Evolutionary conservation across 169 alveolate species (phyloP).

Genomic region (Cryptosporidium felis): DNA sequence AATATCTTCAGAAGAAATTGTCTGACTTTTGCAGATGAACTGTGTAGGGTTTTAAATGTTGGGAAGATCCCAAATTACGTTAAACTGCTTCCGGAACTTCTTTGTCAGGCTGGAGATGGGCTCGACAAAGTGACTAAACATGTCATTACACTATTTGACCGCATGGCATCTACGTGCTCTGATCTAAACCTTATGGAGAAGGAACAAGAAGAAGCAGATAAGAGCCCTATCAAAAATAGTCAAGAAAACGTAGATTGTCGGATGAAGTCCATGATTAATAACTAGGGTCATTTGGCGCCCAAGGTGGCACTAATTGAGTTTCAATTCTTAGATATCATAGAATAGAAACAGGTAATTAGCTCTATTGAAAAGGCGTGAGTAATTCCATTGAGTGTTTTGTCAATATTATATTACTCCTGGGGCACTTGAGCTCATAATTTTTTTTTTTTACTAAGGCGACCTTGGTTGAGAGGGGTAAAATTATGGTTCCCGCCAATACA

Average conservation of each 20-base stretch:
- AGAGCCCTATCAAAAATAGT: background rate
- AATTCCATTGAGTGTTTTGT: too few species aligned
- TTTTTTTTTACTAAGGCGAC: too few species aligned
- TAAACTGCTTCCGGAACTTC: constrained; percentile 46
- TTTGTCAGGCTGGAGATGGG: constrained; percentile 68
- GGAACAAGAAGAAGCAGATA: background rate
- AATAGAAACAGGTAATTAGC: too few species aligned
- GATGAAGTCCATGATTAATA: too few species aligned
- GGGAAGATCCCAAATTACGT: constrained; percentile 60
- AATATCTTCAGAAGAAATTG: constrained; percentile 72
- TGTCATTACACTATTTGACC: constrained; percentile 13
- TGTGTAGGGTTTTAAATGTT: constrained; percentile 36
- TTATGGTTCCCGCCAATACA: too few species aligned
- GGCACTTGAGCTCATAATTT: too few species aligned
- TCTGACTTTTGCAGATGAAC: constrained; percentile 69
- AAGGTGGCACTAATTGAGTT: too few species aligned
- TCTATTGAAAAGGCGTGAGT: too few species aligned
- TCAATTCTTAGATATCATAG: too few species aligned
- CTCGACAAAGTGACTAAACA: constrained; percentile 32
- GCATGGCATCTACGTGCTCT: constrained; percentile 38
- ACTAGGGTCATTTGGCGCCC: too few species aligned
- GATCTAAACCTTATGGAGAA: constrained; percentile 5
- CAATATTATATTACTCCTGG: too few species aligned
- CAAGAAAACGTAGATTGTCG: background rate
- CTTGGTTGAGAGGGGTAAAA: too few species aligned